Evolutionary conservation across 2,329 filamentous ascomycete genomes (phyloP).

Genomic region (Aspergillus novoparasiticus): DNA sequence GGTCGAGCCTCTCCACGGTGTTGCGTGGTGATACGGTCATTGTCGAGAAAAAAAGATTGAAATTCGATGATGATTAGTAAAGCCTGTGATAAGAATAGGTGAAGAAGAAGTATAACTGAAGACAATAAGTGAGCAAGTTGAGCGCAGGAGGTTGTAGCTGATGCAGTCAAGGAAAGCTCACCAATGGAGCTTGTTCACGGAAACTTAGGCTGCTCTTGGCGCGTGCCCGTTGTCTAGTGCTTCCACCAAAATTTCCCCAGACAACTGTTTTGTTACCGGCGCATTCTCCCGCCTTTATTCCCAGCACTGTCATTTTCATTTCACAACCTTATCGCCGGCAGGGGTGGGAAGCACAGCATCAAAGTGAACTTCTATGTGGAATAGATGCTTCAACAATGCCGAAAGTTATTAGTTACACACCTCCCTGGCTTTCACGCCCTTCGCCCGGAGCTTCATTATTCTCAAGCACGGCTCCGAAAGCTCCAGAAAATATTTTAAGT

Average conservation of each 20-base stretch:
- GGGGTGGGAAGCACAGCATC: not conserved
- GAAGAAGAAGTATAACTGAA: constrained; percentile 4
- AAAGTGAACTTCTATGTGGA: not conserved
- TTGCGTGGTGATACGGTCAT: constrained; percentile 34
- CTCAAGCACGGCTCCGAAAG: constrained; percentile 52
- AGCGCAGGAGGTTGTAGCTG: constrained; percentile 19
- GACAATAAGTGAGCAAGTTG: constrained; percentile 9
- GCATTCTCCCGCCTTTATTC: constrained; percentile 1
- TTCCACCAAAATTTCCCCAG: constrained; percentile 19
- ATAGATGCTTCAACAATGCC: constrained; percentile 63
- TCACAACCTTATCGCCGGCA: not conserved
- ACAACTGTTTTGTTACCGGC: constrained; percentile 6
- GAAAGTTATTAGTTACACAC: constrained; percentile 81
- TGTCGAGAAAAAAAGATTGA: not conserved
- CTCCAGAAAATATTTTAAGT: constrained; percentile 28
- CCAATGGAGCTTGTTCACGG: not conserved
- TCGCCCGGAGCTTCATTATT: constrained; percentile 80
- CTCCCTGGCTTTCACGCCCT: constrained; percentile 80
- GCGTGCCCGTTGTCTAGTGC: constrained; percentile 11
- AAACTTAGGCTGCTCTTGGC: constrained; percentile 25
- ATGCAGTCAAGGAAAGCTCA: constrained; percentile 8
- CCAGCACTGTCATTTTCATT: not conserved
- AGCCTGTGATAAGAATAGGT: not conserved
- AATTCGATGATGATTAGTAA: too few species aligned
- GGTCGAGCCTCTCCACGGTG: constrained; percentile 90